Percentiles rank a stretch among this genome's conserved stretches.
These are phyloP conservation scores for Cordyceps cateniannulata DNA, from an alignment of 2,329 filamentous ascomycete species.

Conservation along the genomic window DNA sequence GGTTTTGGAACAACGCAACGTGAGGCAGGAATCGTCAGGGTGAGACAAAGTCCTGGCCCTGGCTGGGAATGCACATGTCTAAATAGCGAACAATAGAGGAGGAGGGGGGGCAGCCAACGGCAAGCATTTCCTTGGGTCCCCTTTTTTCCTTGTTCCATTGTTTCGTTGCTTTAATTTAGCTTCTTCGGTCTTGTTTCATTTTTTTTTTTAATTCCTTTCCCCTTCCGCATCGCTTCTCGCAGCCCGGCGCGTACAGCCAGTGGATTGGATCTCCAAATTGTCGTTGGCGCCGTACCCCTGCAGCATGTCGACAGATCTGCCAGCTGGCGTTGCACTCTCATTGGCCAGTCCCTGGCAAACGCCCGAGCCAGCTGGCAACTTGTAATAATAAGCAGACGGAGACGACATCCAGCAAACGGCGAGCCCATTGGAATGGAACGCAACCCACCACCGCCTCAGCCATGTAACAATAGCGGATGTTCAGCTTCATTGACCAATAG, in stretches of 20 bases:
- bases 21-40: not conserved
- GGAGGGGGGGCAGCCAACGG: not conserved
- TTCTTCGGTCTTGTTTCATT: no score
- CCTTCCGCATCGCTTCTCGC: no score
- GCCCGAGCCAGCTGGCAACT: not conserved
- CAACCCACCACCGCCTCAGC: not conserved
- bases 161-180: no score
- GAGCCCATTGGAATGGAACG: not conserved
- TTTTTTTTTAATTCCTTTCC: no score
- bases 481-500: not conserved
- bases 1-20: not conserved
- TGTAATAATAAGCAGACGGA: not conserved
- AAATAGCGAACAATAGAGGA: slow-evolving; percentile 13
- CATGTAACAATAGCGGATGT: no score
- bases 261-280: no score
- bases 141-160: not conserved
- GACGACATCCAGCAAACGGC: no score
- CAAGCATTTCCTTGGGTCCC: not conserved
- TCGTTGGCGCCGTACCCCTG: not conserved
- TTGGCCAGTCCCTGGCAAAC: not conserved
- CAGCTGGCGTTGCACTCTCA: not conserved
- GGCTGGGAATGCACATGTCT: slow-evolving; percentile 16
- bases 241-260: no score
- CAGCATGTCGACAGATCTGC: slow-evolving; percentile 5
- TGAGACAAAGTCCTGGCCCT: slow-evolving; percentile 8